Evolutionary conservation across 352 stramenopile genomes (phyloP).

Genomic region (Plasmopara halstedii): DNA sequence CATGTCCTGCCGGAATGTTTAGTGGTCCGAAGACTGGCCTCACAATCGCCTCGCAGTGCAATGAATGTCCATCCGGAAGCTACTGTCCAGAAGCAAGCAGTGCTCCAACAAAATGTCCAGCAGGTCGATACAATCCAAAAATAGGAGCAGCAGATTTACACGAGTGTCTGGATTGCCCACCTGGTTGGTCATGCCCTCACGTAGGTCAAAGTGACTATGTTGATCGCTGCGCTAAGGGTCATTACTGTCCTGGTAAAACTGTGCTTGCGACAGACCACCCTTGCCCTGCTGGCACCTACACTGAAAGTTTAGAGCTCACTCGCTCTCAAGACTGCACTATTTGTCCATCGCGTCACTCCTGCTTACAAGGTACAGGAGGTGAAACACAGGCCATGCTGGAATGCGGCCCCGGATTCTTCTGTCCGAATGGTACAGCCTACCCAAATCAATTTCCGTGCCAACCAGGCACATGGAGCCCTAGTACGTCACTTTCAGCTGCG

Average conservation of each 20-base stretch:
- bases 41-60: slow-evolving; percentile 39
- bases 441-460: slow-evolving; percentile 73
- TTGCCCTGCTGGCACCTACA: slow-evolving; percentile 74
- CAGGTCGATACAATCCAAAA: slow-evolving; percentile 66
- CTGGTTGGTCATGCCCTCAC: slow-evolving; percentile 65
- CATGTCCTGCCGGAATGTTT: slow-evolving; percentile 85
- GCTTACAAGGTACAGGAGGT: slow-evolving; percentile 60
- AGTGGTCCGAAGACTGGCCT: slow-evolving; percentile 52
- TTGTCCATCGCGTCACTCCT: slow-evolving; percentile 67
- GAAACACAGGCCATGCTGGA: slow-evolving; percentile 61
- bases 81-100: slow-evolving; percentile 83
- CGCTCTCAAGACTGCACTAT: slow-evolving; percentile 64
- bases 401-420: slow-evolving; percentile 73
- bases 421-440: slow-evolving; percentile 66
- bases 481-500: slow-evolving; percentile 45
- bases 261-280: slow-evolving; percentile 42
- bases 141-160: slow-evolving; percentile 36
- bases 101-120: slow-evolving; percentile 53
- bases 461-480: slow-evolving; percentile 82
- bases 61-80: slow-evolving; percentile 48
- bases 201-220: slow-evolving; percentile 54
- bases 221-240: slow-evolving; percentile 52
- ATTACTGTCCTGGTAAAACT: slow-evolving; percentile 71
- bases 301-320: slow-evolving; percentile 54
- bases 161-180: slow-evolving; percentile 61